A percentile compares a stretch with the other conserved stretches of the same genome.
phyloP scores from a whole-genome alignment of 495 filamentous ascomycete species.

The Penicillium psychrofluorescens region DNA sequence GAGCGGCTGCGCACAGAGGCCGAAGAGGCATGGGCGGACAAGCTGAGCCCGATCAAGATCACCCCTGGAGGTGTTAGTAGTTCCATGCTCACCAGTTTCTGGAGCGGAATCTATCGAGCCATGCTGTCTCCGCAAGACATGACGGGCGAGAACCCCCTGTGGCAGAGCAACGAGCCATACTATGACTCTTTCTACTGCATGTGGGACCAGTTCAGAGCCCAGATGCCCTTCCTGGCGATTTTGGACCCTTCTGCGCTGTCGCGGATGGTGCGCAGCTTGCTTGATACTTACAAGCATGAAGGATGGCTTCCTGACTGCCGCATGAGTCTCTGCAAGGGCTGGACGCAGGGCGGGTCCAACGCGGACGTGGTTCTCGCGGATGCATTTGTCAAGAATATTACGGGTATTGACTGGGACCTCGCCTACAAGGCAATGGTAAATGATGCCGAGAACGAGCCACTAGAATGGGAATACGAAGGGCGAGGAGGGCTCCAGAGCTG shows the following conservation, averaged over 20 bases:
- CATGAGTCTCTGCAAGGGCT: constrained; percentile 61
- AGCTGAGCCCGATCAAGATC: constrained; percentile 53
- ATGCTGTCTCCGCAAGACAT: constrained; percentile 73
- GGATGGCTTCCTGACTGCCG: constrained; percentile 67
- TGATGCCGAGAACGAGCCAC: constrained; percentile 71
- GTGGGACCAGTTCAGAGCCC: constrained; percentile 68
- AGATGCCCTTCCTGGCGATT: constrained; percentile 64
- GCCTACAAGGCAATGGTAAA: constrained; percentile 67
- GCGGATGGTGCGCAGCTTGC: constrained; percentile 58
- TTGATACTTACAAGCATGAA: constrained; percentile 66
- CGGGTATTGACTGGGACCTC: constrained; percentile 58
- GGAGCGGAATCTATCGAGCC: constrained; percentile 64
- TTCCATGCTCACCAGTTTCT: constrained; percentile 53
- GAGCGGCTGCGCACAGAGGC: constrained; percentile 40
- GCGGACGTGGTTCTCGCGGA: constrained; percentile 67
- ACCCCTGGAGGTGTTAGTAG: constrained; percentile 44
- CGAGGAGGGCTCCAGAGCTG: constrained; percentile 62
- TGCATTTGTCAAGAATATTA: constrained; percentile 60
- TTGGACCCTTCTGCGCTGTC: constrained; percentile 57
- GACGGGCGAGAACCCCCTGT: constrained; percentile 70
- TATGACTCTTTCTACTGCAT: constrained; percentile 73
- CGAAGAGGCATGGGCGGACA: constrained; percentile 51
- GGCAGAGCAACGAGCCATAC: constrained; percentile 65
- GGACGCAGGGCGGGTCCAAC: constrained; percentile 72
- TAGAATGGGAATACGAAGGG: constrained; percentile 64